These are phyloP conservation scores for Eucalyptus tenuipes DNA, from an alignment of 345 rosid genomes.

Conservation along the genomic window DNA sequence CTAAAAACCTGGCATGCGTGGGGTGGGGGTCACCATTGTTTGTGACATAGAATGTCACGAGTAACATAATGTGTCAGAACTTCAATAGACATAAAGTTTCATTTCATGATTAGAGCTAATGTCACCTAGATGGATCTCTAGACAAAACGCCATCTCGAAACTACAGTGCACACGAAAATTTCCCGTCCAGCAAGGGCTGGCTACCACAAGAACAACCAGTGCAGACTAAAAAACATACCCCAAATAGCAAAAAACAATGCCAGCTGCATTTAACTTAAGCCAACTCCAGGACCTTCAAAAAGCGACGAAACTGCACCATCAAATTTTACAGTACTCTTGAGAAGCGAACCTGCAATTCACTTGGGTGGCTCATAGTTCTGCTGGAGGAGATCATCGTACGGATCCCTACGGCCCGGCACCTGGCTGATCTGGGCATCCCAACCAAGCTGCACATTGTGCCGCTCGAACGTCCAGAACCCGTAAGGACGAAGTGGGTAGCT, in stretches of 20 bases:
- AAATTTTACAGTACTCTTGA: background rate
- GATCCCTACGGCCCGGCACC: constrained; percentile 90
- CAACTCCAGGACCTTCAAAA: background rate
- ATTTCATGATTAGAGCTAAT: background rate
- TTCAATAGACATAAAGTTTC: background rate
- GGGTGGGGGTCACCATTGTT: background rate
- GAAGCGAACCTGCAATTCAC: constrained; percentile 6
- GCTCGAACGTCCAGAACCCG: constrained; percentile 95
- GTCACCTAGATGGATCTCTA: background rate
- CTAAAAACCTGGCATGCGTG: fast-evolving
- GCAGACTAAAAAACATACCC: background rate
- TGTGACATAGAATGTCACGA: background rate
- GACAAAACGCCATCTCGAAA: background rate
- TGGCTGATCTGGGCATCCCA: constrained; percentile 98
- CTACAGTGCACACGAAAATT: background rate
- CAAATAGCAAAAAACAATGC: background rate
- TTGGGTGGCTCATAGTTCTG: constrained; percentile 14
- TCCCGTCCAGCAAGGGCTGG: background rate
- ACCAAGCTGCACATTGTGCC: constrained; percentile 86
- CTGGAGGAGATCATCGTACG: constrained; percentile 81
- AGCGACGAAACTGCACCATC: background rate
- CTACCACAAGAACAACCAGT: background rate
- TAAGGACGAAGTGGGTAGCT: constrained; percentile 88
- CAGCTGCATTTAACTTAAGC: background rate
- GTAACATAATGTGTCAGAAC: background rate